phyloP scores from a whole-genome alignment of 768 basidiomycete species.

The Amanita pallidorosea region DNA sequence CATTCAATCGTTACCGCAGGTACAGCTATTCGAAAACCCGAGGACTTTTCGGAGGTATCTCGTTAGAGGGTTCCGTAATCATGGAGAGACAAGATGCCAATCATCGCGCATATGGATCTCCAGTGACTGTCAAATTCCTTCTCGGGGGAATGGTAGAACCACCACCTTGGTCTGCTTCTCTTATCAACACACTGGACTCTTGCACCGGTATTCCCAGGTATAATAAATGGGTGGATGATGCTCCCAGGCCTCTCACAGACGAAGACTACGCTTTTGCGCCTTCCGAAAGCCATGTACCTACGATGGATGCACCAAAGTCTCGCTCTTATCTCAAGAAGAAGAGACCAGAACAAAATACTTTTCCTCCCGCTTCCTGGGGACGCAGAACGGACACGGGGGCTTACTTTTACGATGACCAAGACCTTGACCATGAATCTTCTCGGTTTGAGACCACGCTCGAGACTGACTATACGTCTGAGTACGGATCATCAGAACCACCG shows the following conservation, averaged over 20 bases:
- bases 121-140: constrained; percentile 70
- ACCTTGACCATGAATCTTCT: not conserved
- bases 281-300: constrained; percentile 28
- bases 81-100: constrained; percentile 94
- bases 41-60: constrained; percentile 89
- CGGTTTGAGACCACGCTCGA: constrained; percentile 34
- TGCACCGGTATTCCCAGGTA: constrained; percentile 63
- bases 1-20: constrained; percentile 27
- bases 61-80: constrained; percentile 82
- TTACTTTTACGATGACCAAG: constrained; percentile 32
- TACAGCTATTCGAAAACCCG: constrained; percentile 89
- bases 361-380: constrained; percentile 63
- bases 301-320: constrained; percentile 13
- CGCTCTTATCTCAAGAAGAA: constrained; percentile 39
- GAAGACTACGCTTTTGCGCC: constrained; percentile 50
- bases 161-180: constrained; percentile 68
- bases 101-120: constrained; percentile 61
- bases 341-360: constrained; percentile 26
- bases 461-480: constrained; percentile 27
- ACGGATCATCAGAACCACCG: constrained; percentile 12
- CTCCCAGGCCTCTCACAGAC: constrained; percentile 18
- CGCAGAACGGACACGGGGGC: constrained; percentile 35
- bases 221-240: constrained; percentile 57
- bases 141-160: constrained; percentile 66
- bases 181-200: constrained; percentile 65